Percentiles rank a stretch among this genome's conserved stretches.
These are phyloP conservation scores for Pharus latifolius DNA, from an alignment of 176 grass and related monocot genomes.

Conservation along the genomic window DNA sequence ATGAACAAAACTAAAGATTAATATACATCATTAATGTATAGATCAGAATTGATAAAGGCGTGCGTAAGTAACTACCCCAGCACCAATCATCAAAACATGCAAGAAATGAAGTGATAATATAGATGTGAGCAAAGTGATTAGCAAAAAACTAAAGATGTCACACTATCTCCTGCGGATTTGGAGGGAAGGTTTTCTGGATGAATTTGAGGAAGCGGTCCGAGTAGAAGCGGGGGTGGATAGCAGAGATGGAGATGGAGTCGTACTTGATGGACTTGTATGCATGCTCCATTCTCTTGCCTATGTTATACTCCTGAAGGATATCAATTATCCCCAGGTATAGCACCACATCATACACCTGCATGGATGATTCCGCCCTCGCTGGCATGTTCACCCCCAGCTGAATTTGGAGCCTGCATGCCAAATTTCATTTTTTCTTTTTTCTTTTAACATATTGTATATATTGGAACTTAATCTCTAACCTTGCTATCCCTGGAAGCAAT, in stretches of 20 bases:
- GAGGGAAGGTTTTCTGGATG: conserved; percentile 79
- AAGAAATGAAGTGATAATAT: too few relatives aligned
- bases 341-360: conserved; percentile 82
- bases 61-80: too few relatives aligned
- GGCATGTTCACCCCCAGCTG: conserved; percentile 98
- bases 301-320: conserved; percentile 93
- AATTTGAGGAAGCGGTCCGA: conserved; percentile 72
- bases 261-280: conserved; percentile 92
- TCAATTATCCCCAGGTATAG: conserved; percentile 97
- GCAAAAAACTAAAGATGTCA: too few relatives aligned
- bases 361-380: conserved; percentile 61
- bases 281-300: conserved; percentile 85
- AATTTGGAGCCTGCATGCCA: conserved; percentile 69
- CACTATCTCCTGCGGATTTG: too few relatives aligned
- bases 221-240: conserved; percentile 68
- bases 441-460: too few relatives aligned
- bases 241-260: conserved; percentile 78
- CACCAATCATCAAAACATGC: too few relatives aligned
- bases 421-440: too few relatives aligned
- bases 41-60: too few relatives aligned
- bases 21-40: too few relatives aligned
- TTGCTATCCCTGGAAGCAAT: conserved; percentile 93
- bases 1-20: too few relatives aligned
- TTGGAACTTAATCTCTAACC: conserved; percentile 19
- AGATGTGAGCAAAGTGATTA: too few relatives aligned